A percentile compares a stretch with the other conserved stretches of the same genome.
phyloP scores from a whole-genome alignment of 2,329 filamentous ascomycete genomes.

The Taxawa tesnikishii region DNA sequence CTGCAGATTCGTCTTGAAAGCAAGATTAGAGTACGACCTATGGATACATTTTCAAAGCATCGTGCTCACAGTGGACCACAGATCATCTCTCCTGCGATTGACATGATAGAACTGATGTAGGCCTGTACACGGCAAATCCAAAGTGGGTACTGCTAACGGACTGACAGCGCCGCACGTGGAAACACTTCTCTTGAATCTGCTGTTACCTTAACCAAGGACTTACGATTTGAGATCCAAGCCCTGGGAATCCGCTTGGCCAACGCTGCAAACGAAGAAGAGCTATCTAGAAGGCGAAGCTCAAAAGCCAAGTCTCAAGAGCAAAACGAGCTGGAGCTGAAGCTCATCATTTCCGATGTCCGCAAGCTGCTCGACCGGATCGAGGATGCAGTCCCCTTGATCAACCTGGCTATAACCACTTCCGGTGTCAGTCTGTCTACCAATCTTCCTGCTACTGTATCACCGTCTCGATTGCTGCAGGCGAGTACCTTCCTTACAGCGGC shows the following conservation, averaged over 20 bases:
- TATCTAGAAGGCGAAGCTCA: conserved; percentile 28
- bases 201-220: conserved; percentile 65
- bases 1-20: conserved; percentile 65
- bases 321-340: conserved; percentile 52
- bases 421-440: conserved; percentile 75
- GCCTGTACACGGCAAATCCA: too few species aligned
- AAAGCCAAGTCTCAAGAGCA: conserved; percentile 39
- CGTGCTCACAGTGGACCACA: conserved; percentile 19
- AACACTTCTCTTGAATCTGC: conserved; percentile 77
- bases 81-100: conserved; percentile 82
- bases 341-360: conserved; percentile 65
- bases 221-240: conserved; percentile 71
- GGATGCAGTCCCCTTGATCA: conserved; percentile 81
- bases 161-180: conserved; percentile 48
- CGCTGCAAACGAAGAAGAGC: conserved; percentile 53
- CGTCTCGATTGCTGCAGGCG: conserved; percentile 80
- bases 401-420: conserved; percentile 86
- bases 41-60: conserved; percentile 1
- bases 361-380: conserved; percentile 68
- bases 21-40: conserved; percentile 61
- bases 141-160: conserved; percentile 1
- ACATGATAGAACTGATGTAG: conserved; percentile 89
- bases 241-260: conserved; percentile 64
- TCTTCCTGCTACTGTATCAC: conserved; percentile 72
- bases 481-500: conserved; percentile 82